Evolutionary conservation across 345 rosid species (phyloP), one percentile per base, ranked within the genome.

Genomic region (Ceriops decandra): DNA sequence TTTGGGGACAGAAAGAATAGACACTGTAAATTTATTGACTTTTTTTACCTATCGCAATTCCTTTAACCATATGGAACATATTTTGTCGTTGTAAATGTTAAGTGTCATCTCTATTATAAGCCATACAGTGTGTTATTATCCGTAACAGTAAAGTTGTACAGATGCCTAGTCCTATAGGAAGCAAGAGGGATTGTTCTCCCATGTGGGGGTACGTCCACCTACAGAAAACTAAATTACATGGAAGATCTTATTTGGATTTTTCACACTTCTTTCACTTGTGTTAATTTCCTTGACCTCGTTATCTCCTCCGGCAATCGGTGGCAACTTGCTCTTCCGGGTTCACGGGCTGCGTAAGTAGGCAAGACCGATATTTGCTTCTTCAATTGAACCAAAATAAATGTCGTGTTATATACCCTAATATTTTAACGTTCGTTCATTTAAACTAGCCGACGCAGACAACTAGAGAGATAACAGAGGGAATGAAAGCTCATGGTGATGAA

Each of bases 131-230:
- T 31, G 79, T 62, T 74, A 13, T 33, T 75, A 28, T 81, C 78
- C 68, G 46, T 5, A 75, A 78, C 70, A 75, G 78, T 57, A 6
- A 26, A 51, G 31, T 2, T 16, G 70, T 32, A 71, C 62, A 81
- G 80, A 32, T 26, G 36, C 70, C 79, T 70, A 81, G 61, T 70
- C 28, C 64, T 64, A 31, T 74, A 74, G 69, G 72, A 52, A 68
- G 53, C 71, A 74, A 20, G 68, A 53, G 68, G 70, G 32, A 63
- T 75, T 70, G 76, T 67, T 73, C 27, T 32, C 69, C 80, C 85
- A 82, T 82, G 85, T 76, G 85, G 75, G 66, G 69, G 68, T 72
- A 49, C 65, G 42, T 68, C 56, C 58, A 36, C 42, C 76, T 26
- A 70, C 71, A 77, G 84, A 24, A 72, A 64, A 32, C 33, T 32